Evolutionary conservation across 345 rosid genomes (phyloP).

Genomic region (Bruguiera parviflora): DNA sequence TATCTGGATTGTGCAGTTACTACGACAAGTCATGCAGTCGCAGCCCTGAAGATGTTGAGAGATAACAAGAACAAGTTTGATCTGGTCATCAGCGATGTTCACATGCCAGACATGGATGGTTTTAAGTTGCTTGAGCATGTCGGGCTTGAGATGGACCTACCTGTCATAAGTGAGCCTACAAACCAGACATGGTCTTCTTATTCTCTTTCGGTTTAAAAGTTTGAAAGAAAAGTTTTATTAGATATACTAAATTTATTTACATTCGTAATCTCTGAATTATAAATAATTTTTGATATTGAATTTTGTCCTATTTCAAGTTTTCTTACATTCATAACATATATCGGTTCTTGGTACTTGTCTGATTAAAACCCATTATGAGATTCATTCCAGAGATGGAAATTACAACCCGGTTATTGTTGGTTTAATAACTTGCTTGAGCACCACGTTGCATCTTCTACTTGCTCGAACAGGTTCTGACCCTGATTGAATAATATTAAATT

Average conservation of each 20-base stretch:
- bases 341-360: background rate
- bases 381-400: constrained; percentile 4
- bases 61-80: constrained; percentile 70
- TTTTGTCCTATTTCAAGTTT: background rate
- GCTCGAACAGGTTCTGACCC: background rate
- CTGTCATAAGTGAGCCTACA: constrained; percentile 62
- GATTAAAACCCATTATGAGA: background rate
- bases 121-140: constrained; percentile 77
- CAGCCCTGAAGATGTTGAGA: constrained; percentile 59
- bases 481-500: background rate
- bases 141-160: constrained; percentile 84
- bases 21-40: constrained; percentile 50
- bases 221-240: background rate
- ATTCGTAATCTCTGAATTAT: background rate
- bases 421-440: background rate
- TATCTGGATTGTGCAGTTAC: constrained; percentile 52
- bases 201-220: background rate
- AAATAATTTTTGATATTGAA: background rate
- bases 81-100: constrained; percentile 72
- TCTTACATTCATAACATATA: background rate
- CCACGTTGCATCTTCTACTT: background rate
- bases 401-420: background rate
- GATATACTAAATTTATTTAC: background rate
- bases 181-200: constrained; percentile 3
- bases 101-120: constrained; percentile 89